These are phyloP conservation scores for Aspergillus sclerotioniger DNA, from an alignment of 495 filamentous ascomycete genomes.

Conservation along the genomic window DNA sequence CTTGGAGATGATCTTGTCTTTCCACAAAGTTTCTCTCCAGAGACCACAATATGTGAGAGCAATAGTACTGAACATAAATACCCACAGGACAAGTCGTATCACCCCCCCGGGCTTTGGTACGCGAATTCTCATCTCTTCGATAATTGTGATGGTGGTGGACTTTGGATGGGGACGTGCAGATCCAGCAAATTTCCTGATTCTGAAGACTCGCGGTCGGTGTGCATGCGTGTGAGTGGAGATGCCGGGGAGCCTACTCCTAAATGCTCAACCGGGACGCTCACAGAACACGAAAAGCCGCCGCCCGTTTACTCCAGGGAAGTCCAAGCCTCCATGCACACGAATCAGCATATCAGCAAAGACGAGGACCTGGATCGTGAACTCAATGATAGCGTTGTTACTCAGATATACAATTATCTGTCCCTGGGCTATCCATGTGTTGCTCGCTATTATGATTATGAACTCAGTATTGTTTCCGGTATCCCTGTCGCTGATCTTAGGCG, in stretches of 20 bases:
- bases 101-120: constrained; percentile 45
- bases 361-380: constrained; percentile 65
- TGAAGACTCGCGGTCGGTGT: constrained; percentile 5
- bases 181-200: constrained; percentile 16
- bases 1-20: constrained; percentile 74
- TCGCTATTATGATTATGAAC: constrained; percentile 75
- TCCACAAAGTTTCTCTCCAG: constrained; percentile 73
- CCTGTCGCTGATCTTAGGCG: constrained; percentile 60
- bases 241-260: background rate
- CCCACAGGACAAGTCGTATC: constrained; percentile 40
- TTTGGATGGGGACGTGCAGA: constrained; percentile 67
- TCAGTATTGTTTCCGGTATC: constrained; percentile 73
- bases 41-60: constrained; percentile 74
- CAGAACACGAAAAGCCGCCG: background rate
- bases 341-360: constrained; percentile 49
- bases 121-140: constrained; percentile 22
- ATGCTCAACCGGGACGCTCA: background rate
- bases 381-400: constrained; percentile 80
- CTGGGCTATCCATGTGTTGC: constrained; percentile 85
- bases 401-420: constrained; percentile 94
- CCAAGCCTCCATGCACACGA: constrained; percentile 8
- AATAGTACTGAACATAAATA: constrained; percentile 40
- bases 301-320: background rate
- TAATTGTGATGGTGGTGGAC: constrained; percentile 43
- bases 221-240: constrained; percentile 22